These are phyloP conservation scores for Phallus indusiatus DNA, from an alignment of 768 basidiomycete genomes.

Conservation along the genomic window DNA sequence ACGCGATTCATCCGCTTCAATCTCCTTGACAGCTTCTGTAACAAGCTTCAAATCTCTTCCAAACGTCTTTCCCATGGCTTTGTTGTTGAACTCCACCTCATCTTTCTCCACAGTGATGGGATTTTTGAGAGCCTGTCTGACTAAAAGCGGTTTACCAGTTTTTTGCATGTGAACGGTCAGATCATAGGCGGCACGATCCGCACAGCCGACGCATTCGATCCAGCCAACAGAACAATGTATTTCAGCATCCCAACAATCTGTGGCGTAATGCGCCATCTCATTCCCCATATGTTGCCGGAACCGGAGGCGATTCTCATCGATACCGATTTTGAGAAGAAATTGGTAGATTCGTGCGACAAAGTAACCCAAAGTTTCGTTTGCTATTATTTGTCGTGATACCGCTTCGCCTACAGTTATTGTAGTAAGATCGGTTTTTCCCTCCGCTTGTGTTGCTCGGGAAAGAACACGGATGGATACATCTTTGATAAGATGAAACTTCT, in stretches of 20 bases:
- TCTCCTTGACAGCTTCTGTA: conserved; percentile 50
- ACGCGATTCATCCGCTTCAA: conserved; percentile 48
- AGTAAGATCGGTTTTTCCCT: conserved; percentile 55
- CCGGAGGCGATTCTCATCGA: conserved; percentile 71
- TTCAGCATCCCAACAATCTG: conserved; percentile 99
- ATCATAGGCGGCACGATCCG: conserved; percentile 96
- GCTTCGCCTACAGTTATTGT: conserved; percentile 81
- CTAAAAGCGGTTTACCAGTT: conserved; percentile 81
- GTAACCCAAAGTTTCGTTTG: conserved; percentile 97
- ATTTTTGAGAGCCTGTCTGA: conserved; percentile 77
- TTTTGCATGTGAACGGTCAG: conserved; percentile 76
- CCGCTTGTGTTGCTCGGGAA: conserved; percentile 72
- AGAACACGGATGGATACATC: conserved; percentile 69
- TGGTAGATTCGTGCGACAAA: conserved; percentile 88
- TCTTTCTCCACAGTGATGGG: conserved; percentile 76
- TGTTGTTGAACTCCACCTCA: conserved; percentile 78
- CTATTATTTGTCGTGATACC: conserved; percentile 75
- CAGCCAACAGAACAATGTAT: conserved; percentile 88
- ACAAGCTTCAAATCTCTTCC: conserved; percentile 69
- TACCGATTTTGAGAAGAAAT: conserved; percentile 86
- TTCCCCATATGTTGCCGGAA: conserved; percentile 99
- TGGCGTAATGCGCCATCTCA: conserved; percentile 99
- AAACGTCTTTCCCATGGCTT: conserved; percentile 80
- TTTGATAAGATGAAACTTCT: conserved; percentile 72
- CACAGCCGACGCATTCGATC: conserved; percentile 99